Conservation (phyloP, 306 rosid species). For the Rubus parviflorus region DNA sequence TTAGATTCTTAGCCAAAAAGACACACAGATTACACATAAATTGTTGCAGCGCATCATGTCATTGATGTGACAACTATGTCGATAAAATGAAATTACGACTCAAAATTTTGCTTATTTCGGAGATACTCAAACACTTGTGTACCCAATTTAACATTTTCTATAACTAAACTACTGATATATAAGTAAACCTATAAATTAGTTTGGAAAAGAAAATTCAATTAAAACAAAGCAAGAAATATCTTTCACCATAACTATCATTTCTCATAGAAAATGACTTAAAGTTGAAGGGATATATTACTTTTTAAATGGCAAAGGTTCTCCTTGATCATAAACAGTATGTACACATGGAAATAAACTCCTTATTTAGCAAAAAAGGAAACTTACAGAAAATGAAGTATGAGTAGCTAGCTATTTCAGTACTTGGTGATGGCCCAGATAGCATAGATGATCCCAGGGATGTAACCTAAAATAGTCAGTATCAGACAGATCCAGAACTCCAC, state of each 20-base stretch:
- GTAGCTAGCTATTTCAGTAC: constrained; percentile 30
- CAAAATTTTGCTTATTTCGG: too few species aligned
- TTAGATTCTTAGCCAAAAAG: neutral
- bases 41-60: too few species aligned
- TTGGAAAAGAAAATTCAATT: too few species aligned
- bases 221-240: too few species aligned
- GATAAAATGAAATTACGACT: too few species aligned
- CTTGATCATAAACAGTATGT: neutral
- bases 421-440: constrained; percentile 67
- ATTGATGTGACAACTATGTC: too few species aligned
- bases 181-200: too few species aligned
- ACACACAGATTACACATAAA: neutral
- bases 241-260: neutral
- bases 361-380: neutral
- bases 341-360: too few species aligned
- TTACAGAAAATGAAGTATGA: constrained; percentile 26
- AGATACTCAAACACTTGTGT: too few species aligned
- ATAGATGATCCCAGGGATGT: constrained; percentile 72
- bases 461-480: constrained; percentile 61
- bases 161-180: too few species aligned
- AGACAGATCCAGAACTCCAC: constrained; percentile 85
- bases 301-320: neutral
- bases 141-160: too few species aligned
- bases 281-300: neutral
- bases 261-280: neutral